Percentiles rank a stretch among this genome's conserved stretches.
phyloP scores from a whole-genome alignment of 2,329 filamentous ascomycete genomes.

The Arthroderma uncinatum region DNA sequence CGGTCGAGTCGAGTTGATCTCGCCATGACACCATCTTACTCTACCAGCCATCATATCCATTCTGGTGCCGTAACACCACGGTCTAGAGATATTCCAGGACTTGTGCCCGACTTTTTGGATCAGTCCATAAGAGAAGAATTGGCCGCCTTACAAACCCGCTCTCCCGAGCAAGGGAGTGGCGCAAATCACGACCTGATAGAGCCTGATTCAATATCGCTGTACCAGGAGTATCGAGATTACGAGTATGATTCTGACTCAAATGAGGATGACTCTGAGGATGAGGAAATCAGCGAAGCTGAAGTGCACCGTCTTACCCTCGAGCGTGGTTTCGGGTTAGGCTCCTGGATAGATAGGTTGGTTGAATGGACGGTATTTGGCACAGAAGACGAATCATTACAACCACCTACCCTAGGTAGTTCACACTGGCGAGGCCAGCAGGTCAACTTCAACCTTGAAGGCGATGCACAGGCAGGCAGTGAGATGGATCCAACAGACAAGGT shows the following conservation, averaged over 20 bases:
- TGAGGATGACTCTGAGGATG: conserved; percentile 21
- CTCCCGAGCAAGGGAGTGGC: conserved; percentile 12
- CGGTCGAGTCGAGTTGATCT: conserved; percentile 27
- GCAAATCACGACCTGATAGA: conserved; percentile 12
- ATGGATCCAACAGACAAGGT: background rate
- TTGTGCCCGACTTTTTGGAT: conserved; percentile 43
- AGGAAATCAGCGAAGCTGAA: conserved; percentile 40
- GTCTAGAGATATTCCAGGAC: conserved; percentile 7
- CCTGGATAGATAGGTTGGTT: conserved; percentile 47
- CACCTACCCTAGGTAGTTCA: conserved; percentile 13
- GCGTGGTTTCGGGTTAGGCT: conserved; percentile 45
- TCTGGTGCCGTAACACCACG: conserved; percentile 5
- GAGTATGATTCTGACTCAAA: conserved; percentile 15
- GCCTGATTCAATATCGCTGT: conserved; percentile 9
- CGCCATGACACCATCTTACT: conserved; percentile 25
- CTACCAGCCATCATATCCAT: conserved; percentile 14
- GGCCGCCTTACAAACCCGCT: conserved; percentile 11
- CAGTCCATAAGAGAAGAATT: conserved; percentile 32
- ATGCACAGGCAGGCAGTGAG: background rate
- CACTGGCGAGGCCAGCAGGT: conserved; percentile 19
- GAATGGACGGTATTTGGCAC: conserved; percentile 47
- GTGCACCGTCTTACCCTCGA: conserved; percentile 42
- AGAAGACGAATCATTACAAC: conserved; percentile 34
- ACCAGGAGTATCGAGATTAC: conserved; percentile 17
- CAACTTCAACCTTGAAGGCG: background rate